Evolutionary conservation across 306 rosid genomes (phyloP).

Genomic region (Macrotyloma uniflorum): DNA sequence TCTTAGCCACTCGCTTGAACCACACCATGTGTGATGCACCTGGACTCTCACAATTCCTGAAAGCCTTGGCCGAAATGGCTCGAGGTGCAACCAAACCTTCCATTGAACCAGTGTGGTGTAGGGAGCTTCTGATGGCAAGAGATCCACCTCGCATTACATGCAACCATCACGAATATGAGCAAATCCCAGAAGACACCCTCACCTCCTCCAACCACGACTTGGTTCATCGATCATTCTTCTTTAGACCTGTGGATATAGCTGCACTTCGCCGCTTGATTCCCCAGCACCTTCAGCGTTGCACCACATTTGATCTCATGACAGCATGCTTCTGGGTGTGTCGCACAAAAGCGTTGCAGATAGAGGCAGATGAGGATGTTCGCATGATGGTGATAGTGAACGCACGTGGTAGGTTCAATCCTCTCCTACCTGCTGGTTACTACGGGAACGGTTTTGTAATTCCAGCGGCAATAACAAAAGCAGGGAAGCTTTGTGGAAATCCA

Average conservation of each 20-base stretch:
- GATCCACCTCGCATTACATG: constrained; percentile 30
- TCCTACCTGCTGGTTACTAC: constrained; percentile 24
- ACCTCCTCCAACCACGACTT: neutral
- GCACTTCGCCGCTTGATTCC: constrained; percentile 14
- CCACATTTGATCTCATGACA: constrained; percentile 26
- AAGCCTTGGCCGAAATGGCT: constrained; percentile 8
- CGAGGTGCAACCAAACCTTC: constrained; percentile 21
- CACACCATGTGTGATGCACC: constrained; percentile 11
- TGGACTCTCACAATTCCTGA: constrained; percentile 20
- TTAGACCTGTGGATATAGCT: constrained; percentile 9
- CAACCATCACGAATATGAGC: constrained; percentile 32
- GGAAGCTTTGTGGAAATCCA: neutral
- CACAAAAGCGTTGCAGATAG: constrained; percentile 25
- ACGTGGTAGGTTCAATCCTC: constrained; percentile 15
- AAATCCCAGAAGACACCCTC: neutral
- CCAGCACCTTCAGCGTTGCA: neutral
- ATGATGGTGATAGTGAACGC: neutral
- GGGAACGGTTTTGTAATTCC: constrained; percentile 20
- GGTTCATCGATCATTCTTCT: neutral
- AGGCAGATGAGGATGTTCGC: constrained; percentile 12
- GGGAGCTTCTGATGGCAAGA: constrained; percentile 33
- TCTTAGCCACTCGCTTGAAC: neutral
- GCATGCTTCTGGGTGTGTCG: constrained; percentile 30
- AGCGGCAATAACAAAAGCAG: neutral
- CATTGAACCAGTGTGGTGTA: constrained; percentile 28